Conservation (phyloP, 495 filamentous ascomycete genomes). For the Aspergillus panamensis region DNA sequence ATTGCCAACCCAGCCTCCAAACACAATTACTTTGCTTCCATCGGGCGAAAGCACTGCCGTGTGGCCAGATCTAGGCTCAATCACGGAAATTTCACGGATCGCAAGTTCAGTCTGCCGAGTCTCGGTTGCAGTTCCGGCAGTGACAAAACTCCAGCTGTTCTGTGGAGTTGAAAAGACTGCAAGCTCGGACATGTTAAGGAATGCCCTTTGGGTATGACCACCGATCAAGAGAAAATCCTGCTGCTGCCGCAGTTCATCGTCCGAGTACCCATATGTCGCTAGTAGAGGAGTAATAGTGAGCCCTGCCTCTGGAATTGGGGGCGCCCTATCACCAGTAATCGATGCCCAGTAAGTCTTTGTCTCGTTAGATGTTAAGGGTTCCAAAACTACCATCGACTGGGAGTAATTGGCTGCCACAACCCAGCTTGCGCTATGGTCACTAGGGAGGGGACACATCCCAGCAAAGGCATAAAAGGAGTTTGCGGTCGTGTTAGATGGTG, state of each 20-base stretch:
- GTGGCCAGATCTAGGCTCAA: conserved; percentile 84
- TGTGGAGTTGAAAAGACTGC: conserved; percentile 85
- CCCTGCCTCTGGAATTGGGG: conserved; percentile 79
- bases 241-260: conserved; percentile 57
- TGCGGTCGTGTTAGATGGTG: conserved; percentile 48
- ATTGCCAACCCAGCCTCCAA: conserved; percentile 91
- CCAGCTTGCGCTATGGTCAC: conserved; percentile 45
- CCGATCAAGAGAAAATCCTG: conserved; percentile 78
- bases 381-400: conserved; percentile 63
- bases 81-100: conserved; percentile 29
- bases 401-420: conserved; percentile 70
- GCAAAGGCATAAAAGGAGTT: conserved; percentile 71
- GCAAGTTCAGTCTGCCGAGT: conserved; percentile 47
- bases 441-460: conserved; percentile 74
- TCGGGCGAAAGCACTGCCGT: conserved; percentile 75
- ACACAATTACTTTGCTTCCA: conserved; percentile 67
- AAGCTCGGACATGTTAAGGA: conserved; percentile 89
- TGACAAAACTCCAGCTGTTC: conserved; percentile 78
- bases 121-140: conserved; percentile 48
- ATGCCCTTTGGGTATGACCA: conserved; percentile 77
- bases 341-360: conserved; percentile 35
- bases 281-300: conserved; percentile 73
- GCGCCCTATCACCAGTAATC: conserved; percentile 45
- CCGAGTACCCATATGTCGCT: conserved; percentile 57
- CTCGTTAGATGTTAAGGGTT: conserved; percentile 23